Base-by-base conservation (phyloP, 2,329 filamentous ascomycete genomes). In the Fusarium nanum region DNA sequence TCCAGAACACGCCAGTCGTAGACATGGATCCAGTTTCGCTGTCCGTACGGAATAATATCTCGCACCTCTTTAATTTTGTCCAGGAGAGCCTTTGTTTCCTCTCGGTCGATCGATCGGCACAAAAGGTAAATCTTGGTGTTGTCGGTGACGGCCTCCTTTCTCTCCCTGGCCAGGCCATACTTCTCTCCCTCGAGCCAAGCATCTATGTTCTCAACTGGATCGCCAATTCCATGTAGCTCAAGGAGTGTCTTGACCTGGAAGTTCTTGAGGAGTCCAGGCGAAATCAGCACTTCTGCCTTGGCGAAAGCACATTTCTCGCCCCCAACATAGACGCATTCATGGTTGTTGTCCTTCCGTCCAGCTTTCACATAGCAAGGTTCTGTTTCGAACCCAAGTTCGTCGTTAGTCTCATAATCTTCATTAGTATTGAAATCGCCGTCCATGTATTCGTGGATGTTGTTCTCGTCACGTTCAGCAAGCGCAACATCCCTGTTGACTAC, bases 1-100 rank as follows among this genome's bases (percentile, higher is more conserved):
- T 80, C 77, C 48, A 86, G 61, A 7, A 85, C 73, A 7, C 82
- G 78, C 83, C 84, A 86, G 68, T 86, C 83, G 56, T 83, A 84
- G 3, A 85, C 78, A 8, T 78, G 76, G 3, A 84, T 78, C 77
- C 79, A 82, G 12, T 79, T 78, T 8, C 79, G 74, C 28, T 70
- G 23, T 6, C 7, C 18, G 34, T 13, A 18, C 14, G 73, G 73
- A 12, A 70, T 72, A 23, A 56, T 67, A 14, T 79, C 47, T 13
- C 78, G 76, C 12, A 75, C 64, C 9, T 70, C 57, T 37, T 82
- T 74, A 10, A 84, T 76, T 6, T 64, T 68, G 22, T 61, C 60
- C 6, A 83, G 64, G n/a, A 84, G 77, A 0, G 67, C 63, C 27
- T 74, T 69, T 0, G 49, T 28, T 18, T 79, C 82, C 16, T 78